Percentiles rank a stretch among this genome's conserved stretches.
These are phyloP conservation scores for Zelonia costaricensis DNA, from an alignment of 208 protist genomes.

Conservation along the genomic window DNA sequence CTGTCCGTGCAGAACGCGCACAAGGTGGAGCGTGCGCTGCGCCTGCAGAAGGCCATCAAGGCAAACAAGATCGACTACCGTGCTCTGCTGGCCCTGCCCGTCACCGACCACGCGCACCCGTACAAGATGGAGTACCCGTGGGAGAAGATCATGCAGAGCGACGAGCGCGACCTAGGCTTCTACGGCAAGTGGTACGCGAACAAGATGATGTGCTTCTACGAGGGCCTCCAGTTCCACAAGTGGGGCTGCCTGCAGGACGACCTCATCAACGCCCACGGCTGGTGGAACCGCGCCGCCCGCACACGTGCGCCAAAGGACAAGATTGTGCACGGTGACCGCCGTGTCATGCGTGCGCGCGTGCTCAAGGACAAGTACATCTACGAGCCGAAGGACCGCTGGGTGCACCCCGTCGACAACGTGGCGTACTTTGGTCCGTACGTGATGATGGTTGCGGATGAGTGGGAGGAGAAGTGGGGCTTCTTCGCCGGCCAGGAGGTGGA, in stretches of 20 bases:
- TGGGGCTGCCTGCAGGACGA: slow-evolving; percentile 90
- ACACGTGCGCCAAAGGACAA: slow-evolving; percentile 88
- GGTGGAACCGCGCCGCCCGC: slow-evolving; percentile 88
- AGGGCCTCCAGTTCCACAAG: slow-evolving; percentile 88
- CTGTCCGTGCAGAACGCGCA: slow-evolving; percentile 89
- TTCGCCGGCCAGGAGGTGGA: slow-evolving; percentile 90
- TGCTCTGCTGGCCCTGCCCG: slow-evolving; percentile 86
- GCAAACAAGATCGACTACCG: slow-evolving; percentile 93
- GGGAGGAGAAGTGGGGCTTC: slow-evolving; percentile 94
- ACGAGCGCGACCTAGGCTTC: slow-evolving; percentile 71
- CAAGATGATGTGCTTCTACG: slow-evolving; percentile 93
- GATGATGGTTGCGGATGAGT: slow-evolving; percentile 92
- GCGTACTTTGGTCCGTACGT: slow-evolving; percentile 91
- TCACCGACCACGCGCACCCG: slow-evolving; percentile 91
- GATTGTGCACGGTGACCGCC: slow-evolving; percentile 83
- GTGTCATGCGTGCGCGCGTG: slow-evolving; percentile 86
- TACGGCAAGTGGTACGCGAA: slow-evolving; percentile 91
- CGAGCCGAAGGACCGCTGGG: slow-evolving; percentile 88
- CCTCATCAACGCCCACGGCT: slow-evolving; percentile 89
- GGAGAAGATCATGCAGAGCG: slow-evolving; percentile 89
- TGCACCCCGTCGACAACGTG: slow-evolving; percentile 91
- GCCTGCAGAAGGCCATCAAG: slow-evolving; percentile 91
- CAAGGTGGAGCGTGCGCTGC: slow-evolving; percentile 87
- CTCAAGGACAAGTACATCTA: slow-evolving; percentile 93
- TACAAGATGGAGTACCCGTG: slow-evolving; percentile 94